A percentile compares a stretch with the other conserved stretches of the same genome.
Conservation (phyloP, 2,329 filamentous ascomycete genomes). For the Fusarium heterosporum region DNA sequence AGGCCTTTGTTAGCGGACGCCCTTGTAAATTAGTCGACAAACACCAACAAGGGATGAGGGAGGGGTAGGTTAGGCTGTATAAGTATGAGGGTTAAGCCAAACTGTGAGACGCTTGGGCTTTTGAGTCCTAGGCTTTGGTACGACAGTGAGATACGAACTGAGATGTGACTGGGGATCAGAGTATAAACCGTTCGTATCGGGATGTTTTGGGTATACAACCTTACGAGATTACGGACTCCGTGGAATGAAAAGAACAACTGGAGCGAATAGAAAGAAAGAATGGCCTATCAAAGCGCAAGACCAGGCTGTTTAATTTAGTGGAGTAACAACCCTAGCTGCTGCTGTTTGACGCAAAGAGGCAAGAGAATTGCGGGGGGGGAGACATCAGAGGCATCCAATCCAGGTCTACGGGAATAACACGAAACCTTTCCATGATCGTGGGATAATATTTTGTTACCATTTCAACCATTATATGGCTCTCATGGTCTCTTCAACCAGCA, state of each 20-base stretch:
- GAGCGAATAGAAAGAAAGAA: not conserved
- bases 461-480: not conserved
- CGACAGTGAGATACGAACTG: constrained; percentile 8
- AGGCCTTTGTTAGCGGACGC: constrained; percentile 14
- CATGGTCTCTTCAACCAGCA: not conserved
- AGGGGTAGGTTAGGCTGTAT: not conserved
- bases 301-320: constrained; percentile 9
- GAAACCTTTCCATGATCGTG: not conserved
- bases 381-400: not conserved
- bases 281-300: not conserved
- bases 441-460: not conserved
- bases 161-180: not conserved
- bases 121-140: not conserved
- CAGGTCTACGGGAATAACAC: not conserved
- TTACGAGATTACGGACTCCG: constrained; percentile 8
- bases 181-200: no score
- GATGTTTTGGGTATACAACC: not conserved
- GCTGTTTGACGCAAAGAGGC: constrained; percentile 18
- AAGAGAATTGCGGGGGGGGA: constrained; percentile 39
- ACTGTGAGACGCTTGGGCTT: not conserved
- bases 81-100: not conserved
- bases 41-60: not conserved
- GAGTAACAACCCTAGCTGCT: constrained; percentile 1
- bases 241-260: not conserved
- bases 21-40: not conserved